Evolutionary conservation across 345 rosid genomes (phyloP), one percentile per base, ranked within the genome.

Genomic region (Turritis glabra): DNA sequence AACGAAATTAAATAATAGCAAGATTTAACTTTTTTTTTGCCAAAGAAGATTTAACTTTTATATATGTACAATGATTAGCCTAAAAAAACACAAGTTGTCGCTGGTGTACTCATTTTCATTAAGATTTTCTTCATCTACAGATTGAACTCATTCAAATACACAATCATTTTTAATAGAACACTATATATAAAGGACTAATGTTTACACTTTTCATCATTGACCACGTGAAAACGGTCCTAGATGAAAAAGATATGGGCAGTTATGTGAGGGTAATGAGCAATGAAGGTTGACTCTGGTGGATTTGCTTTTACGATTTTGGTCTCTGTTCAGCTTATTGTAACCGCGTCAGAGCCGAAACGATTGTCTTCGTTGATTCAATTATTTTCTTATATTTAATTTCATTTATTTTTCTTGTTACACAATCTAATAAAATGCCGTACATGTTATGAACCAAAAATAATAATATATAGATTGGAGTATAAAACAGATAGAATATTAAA

Each of bases 211-310:
- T 67, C 32, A 59, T 48, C 26, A 32, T 12, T 48, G 74, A 75
- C 62, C 44, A 75, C 47, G 55, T 67, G 62, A 53, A 67, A 59
- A 62, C 51, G 79, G 40, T 18, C 67, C 53, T 50, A 58, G 44
- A 35, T 8, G 52, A 38, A 47, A 74, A 74, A 27, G 59, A 29
- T 57, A 3, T 13, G 46, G 7, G 26, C 54, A 66, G 67, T 74
- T 58, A 66, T 67, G 44, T 58, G 41, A 33, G 38, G 50, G 67
- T 8, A 67, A 69, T 73, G 70, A 74, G 54, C 26, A 38, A 38
- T 15, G 37, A 67, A 38, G 35, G 73, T 59, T 59, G 79, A 67
- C 63, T 51, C 68, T 59, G 30, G 38, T 59, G 32, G 56, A 50
- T 56, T 67, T 59, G 51, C 41, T 67, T 67, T 51, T 48, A n/a